phyloP scores from a whole-genome alignment of 2,329 filamentous ascomycete genomes.

The Arthrobotrys megalospora region DNA sequence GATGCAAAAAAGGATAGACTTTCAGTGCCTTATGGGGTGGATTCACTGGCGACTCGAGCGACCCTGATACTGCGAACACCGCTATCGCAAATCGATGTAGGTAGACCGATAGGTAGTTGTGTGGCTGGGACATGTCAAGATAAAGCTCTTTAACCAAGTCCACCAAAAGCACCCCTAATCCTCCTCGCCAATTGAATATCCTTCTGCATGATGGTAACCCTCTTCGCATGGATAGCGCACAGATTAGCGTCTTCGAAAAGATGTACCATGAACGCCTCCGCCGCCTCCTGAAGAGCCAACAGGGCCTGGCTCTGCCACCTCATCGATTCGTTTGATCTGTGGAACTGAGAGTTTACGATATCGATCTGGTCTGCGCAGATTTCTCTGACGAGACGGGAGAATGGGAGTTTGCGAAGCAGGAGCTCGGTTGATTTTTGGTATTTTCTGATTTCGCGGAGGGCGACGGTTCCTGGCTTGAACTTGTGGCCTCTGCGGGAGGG shows the following conservation, averaged over 20 bases:
- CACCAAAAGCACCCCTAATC: constrained; percentile 84
- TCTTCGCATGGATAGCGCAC: constrained; percentile 95
- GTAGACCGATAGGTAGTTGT: too few species aligned
- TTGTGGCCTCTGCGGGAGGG: constrained; percentile 73
- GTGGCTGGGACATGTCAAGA: too few species aligned
- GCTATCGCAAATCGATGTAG: too few species aligned
- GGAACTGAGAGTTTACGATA: constrained; percentile 60
- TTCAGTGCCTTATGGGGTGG: too few species aligned
- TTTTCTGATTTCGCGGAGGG: constrained; percentile 89
- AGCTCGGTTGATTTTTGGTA: constrained; percentile 93
- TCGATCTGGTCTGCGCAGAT: constrained; percentile 69
- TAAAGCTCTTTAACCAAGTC: constrained; percentile 71
- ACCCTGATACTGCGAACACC: too few species aligned
- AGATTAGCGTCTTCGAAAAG: constrained; percentile 97
- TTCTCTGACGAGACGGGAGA: constrained; percentile 79
- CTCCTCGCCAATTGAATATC: constrained; percentile 92
- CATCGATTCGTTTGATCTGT: constrained; percentile 75
- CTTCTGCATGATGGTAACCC: constrained; percentile 97
- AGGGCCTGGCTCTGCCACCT: constrained; percentile 98
- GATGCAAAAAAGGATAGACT: too few species aligned
- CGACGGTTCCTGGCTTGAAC: constrained; percentile 84
- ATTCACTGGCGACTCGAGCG: too few species aligned
- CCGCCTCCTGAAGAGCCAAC: constrained; percentile 90
- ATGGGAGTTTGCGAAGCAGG: constrained; percentile 83
- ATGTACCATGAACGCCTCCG: constrained; percentile 96